Percentiles rank a stretch among this genome's conserved stretches.
Conservation (phyloP, 2,329 filamentous ascomycete genomes). For the Endocalyx cinctus region DNA sequence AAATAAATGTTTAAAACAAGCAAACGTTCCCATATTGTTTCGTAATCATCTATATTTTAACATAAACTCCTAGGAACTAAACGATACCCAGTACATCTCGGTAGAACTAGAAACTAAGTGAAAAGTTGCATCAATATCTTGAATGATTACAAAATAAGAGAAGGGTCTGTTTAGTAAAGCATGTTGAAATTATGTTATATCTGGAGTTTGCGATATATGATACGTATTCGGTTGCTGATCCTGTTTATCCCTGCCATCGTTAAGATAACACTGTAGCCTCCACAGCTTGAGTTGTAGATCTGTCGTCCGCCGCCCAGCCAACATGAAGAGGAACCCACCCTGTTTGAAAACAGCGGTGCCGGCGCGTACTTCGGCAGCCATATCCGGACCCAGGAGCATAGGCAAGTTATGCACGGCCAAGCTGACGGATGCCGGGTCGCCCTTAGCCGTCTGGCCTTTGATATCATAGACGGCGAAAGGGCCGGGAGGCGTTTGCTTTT, state of each 20-base stretch:
- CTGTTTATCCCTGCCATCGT: too few species aligned
- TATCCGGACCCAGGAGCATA: slow-evolving; percentile 45
- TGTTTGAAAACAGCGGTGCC: slow-evolving; percentile 30
- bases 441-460: slow-evolving; percentile 25
- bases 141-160: too few species aligned
- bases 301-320: slow-evolving; percentile 37
- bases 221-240: too few species aligned
- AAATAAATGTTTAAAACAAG: background rate
- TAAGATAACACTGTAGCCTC: slow-evolving; percentile 54
- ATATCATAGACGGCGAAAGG: slow-evolving; percentile 44
- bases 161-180: too few species aligned
- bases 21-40: too few species aligned
- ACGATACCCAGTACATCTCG: too few species aligned
- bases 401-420: slow-evolving; percentile 50
- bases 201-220: too few species aligned
- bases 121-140: too few species aligned
- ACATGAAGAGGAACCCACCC: slow-evolving; percentile 37
- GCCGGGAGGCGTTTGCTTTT: slow-evolving; percentile 15
- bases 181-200: too few species aligned
- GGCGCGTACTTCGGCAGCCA: slow-evolving; percentile 34
- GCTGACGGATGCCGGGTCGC: slow-evolving; percentile 27
- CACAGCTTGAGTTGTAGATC: slow-evolving; percentile 49
- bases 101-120: too few species aligned
- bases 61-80: too few species aligned
- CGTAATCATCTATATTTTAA: too few species aligned